Conservation (phyloP, 1,284 basidiomycete species). For the Ustanciosporium gigantosporum region DNA sequence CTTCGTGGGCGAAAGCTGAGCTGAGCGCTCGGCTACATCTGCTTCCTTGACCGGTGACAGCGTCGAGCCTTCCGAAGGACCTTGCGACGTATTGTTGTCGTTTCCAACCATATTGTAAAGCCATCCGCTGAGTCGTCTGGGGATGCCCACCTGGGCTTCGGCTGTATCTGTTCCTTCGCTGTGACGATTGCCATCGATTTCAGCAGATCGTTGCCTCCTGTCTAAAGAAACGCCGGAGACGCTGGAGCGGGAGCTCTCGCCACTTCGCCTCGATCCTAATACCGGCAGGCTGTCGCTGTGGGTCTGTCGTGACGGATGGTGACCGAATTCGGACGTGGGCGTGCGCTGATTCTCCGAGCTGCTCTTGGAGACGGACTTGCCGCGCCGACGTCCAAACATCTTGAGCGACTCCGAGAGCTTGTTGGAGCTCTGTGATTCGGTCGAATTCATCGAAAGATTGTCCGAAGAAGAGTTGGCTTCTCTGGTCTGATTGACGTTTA, state of each 20-base stretch:
- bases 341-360: constrained; percentile 1
- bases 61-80: constrained; percentile 8
- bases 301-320: constrained; percentile 1
- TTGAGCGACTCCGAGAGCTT: constrained; percentile 34
- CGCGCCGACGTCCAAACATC: constrained; percentile 10
- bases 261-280: constrained; percentile 9
- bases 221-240: constrained; percentile 8
- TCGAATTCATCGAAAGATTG: constrained; percentile 9
- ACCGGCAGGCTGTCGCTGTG: constrained; percentile 6
- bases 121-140: constrained; percentile 50
- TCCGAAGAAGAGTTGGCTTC: constrained; percentile 13
- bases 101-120: constrained; percentile 45
- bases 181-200: background rate
- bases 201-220: constrained; percentile 9
- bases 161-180: too few species aligned
- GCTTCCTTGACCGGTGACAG: constrained; percentile 26
- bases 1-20: background rate
- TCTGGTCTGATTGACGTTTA: constrained; percentile 21
- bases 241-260: constrained; percentile 20
- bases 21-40: constrained; percentile 6
- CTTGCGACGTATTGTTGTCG: constrained; percentile 7
- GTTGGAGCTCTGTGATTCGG: constrained; percentile 17
- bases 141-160: constrained; percentile 4
- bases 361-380: constrained; percentile 14
- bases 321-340: background rate